Evolutionary conservation across 352 stramenopile species (phyloP), one percentile per base, ranked within the genome.

Genomic region (Pythium apleroticum): DNA sequence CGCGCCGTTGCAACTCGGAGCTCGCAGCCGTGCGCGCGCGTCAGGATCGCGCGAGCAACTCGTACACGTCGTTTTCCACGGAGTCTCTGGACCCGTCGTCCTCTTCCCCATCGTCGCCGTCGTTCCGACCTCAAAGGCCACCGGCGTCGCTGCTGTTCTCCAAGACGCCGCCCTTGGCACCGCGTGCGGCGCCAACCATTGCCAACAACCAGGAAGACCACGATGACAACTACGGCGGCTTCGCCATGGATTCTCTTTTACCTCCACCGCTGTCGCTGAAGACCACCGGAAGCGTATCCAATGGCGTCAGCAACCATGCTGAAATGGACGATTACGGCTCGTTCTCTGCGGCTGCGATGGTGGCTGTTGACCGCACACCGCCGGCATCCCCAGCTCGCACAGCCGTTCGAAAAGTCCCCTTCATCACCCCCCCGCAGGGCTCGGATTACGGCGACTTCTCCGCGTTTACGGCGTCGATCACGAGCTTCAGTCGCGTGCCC

Each of bases 31-130:
- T 74, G 28, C 67, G 67, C 0, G 43, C 67, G 20, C 61, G 53
- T 46, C 60, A 75, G n/a, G 76, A 89, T 28, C 64, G 88, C 4
- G 77, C 74, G 41, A 80, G 70, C 54, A 76, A 84, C 57, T 76
- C 73, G 30, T 91, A 91, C 68, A 81, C 78, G n/a, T 73, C 77
- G 12, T 91, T 91, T 52, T 89, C 78, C 22, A 80, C 80, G 7
- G 82, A 91, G 52, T 81, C 78, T 15, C 69, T 91, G 20, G 77
- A 78, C 0, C 53, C 69, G 7, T 57, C 52, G 17, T 62, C 57
- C 4, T 66, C 71, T 1, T 63, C 72, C 19, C 54, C 58, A 6
- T 60, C 65, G 12, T 69, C 70, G 1, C 53, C 65, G 0, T 59
- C 59, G 2, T 35, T 60, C 2, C 37, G 55, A 7, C 15, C 46